Evolutionary conservation across 441 rosid genomes (phyloP).

Genomic region (Viola pubescens): DNA sequence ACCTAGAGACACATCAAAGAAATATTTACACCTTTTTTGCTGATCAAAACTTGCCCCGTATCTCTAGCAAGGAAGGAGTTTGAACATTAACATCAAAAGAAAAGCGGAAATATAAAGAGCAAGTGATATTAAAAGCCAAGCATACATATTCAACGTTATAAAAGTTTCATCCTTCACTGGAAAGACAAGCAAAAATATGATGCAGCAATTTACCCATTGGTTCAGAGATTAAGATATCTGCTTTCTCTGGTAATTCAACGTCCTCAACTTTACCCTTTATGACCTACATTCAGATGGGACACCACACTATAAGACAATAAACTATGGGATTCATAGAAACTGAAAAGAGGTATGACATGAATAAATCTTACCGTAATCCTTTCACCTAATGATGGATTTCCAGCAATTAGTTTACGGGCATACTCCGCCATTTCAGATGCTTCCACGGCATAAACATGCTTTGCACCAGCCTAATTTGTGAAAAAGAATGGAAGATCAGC

Average conservation of each 20-base stretch:
- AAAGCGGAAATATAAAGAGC: too few species aligned
- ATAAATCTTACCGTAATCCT: conserved; percentile 66
- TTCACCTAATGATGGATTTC: conserved; percentile 66
- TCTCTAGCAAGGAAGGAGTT: neutral
- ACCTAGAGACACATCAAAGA: conserved; percentile 36
- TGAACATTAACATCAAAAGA: too few species aligned
- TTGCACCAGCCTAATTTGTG: conserved; percentile 80
- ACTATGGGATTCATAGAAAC: conserved; percentile 5
- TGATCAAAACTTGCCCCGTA: neutral
- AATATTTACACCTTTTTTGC: neutral
- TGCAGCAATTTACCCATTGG: conserved; percentile 69
- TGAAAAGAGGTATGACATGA: conserved; percentile 9
- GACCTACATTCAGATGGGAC: conserved; percentile 38
- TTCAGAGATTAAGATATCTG: conserved; percentile 91
- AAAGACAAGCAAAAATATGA: conserved; percentile 12
- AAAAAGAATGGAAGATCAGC: conserved; percentile 14
- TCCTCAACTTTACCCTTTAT: conserved; percentile 95
- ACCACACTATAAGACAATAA: conserved; percentile 16
- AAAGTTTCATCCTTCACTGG: conserved; percentile 4
- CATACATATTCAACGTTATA: neutral
- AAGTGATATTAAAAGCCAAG: too few species aligned
- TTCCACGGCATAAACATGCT: conserved; percentile 96
- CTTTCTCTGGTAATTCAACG: conserved; percentile 87
- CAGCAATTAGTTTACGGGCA: conserved; percentile 86
- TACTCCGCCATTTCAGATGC: conserved; percentile 98